Conservation (phyloP, 2,329 filamentous ascomycete genomes). For the Penicillium sp. region DNA sequence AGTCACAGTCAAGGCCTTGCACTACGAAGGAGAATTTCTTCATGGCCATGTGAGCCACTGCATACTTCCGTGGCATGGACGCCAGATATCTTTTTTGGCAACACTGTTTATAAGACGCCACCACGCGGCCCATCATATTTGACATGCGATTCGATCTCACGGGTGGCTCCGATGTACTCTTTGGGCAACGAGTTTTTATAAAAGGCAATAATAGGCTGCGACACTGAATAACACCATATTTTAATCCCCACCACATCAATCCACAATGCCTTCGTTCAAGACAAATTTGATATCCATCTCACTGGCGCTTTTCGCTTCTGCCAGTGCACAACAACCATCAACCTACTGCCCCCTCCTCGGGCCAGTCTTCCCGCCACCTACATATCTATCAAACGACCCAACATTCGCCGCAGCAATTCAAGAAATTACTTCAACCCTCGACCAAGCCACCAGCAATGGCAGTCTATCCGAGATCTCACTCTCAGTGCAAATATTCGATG, state of each 20-base stretch:
- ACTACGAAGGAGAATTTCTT: not conserved
- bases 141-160: not conserved
- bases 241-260: not conserved
- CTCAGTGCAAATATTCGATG: constrained; percentile 14
- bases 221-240: not conserved
- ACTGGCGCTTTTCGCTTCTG: not conserved
- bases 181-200: too few species aligned
- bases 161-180: not conserved
- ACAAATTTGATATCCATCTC: not conserved
- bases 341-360: constrained; percentile 9
- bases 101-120: not conserved
- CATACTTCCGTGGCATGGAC: not conserved
- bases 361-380: constrained; percentile 9
- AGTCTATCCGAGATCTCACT: constrained; percentile 7
- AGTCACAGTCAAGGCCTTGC: not conserved
- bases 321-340: not conserved
- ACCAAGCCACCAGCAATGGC: constrained; percentile 2
- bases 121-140: not conserved
- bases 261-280: not conserved
- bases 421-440: constrained; percentile 2
- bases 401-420: constrained; percentile 3
- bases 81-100: not conserved
- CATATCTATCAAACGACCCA: constrained; percentile 1
- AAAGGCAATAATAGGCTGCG: not conserved
- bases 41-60: not conserved